These are phyloP conservation scores for Nepenthes mirabilis DNA, from an alignment of 148 eudicot species.

Conservation along the genomic window DNA sequence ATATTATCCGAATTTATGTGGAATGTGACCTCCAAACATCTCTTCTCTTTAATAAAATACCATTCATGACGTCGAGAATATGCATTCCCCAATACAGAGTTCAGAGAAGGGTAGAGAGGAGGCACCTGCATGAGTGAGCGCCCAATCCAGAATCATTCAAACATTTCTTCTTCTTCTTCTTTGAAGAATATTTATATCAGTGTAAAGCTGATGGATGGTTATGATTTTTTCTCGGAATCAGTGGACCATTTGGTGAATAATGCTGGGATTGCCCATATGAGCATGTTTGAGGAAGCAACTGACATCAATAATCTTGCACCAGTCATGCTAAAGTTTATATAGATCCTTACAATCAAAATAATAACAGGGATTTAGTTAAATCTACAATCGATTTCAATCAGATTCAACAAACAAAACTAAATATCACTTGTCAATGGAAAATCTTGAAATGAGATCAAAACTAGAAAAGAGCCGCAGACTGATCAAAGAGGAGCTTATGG, in stretches of 20 bases:
- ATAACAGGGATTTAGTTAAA: too few species aligned
- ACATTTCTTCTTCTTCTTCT: background rate
- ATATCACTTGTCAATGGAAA: background rate
- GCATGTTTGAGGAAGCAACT: constrained; percentile 39
- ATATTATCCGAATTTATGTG: too few species aligned
- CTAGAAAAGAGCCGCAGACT: background rate
- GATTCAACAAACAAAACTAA: background rate
- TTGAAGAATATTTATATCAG: background rate
- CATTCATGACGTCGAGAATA: too few species aligned
- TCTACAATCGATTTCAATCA: too few species aligned
- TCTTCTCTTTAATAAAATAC: too few species aligned
- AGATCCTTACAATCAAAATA: background rate
- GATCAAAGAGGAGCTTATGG: background rate
- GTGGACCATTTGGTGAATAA: constrained; percentile 72
- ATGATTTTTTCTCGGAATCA: constrained; percentile 2
- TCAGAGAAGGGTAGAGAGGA: too few species aligned
- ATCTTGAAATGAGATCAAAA: background rate
- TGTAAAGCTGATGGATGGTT: background rate
- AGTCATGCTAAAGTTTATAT: constrained; percentile 29
- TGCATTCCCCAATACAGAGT: too few species aligned
- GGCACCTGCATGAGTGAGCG: too few species aligned
- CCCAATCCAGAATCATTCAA: too few species aligned
- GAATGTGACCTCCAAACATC: too few species aligned
- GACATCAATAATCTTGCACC: constrained; percentile 29
- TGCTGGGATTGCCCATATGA: constrained; percentile 39